Base-by-base conservation (phyloP, 1,139 yeast species). In the Yueomyces sp. region DNA sequence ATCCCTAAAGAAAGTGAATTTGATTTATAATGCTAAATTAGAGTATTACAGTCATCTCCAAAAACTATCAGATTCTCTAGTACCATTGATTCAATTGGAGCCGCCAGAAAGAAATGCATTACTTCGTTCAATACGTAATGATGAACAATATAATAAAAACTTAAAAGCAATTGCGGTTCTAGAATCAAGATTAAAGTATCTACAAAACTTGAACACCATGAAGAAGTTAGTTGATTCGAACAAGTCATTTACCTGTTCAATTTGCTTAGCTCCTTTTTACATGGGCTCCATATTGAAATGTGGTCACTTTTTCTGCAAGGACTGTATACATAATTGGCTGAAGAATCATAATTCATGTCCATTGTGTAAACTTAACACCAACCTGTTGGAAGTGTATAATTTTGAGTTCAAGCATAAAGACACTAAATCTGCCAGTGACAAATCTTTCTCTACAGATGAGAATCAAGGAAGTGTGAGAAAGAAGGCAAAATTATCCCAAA, bases 251-350 rank as follows among this genome's bases (percentile, higher is more conserved):
- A 64, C 72, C 41, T 91, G 97, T 62, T 73, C 80, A 38, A 87
- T 91, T 50, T 91, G 98, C 58, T 75, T 81, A 27, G 70, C 76
- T 3, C 59, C 72, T 1, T 85, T 87, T 39, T 69, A 76, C 3
- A 68, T 77, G 39, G 97, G 97, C 0, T 73, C 91, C 0, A 67
- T 89, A 47, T 81, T 95, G 0, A 78, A 76, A 25, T 89, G 97
- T 69, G 96, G 96, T 0, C 97, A 89, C 61, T 80, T 79, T 52
- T 89, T 81, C 57, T 89, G 96, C 57, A 73, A 75, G 46, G 81
- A 74, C 2, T 89, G 97, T 59, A 66, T 87, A 36, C 69, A 64
- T 12, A 78, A 72, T 45, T 91, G 98, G 97, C 59, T 81, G 44
- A 66, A 63, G 11, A 67, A 67, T 26, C 71, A 71, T 36, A 58